Conservation (phyloP, 352 stramenopile species). For the Globisporangium splendens region DNA sequence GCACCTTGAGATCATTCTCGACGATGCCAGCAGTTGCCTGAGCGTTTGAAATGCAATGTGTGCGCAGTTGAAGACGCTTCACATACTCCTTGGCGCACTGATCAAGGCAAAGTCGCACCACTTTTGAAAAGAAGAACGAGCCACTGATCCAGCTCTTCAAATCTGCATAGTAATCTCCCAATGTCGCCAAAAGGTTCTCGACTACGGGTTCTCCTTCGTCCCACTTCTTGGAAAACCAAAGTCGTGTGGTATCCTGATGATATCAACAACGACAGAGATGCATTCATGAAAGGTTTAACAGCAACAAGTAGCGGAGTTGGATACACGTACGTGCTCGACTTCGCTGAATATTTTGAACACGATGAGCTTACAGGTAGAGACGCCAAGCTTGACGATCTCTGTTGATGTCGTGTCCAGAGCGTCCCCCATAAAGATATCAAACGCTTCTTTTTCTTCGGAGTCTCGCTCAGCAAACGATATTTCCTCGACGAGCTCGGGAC, state of each 20-base stretch:
- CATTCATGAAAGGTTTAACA: background rate
- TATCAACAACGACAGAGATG: constrained; percentile 2
- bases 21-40: constrained; percentile 34
- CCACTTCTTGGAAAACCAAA: constrained; percentile 86
- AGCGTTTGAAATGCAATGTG: constrained; percentile 47
- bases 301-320: background rate
- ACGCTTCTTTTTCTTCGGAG: constrained; percentile 69
- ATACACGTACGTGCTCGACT: constrained; percentile 53
- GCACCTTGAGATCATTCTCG: constrained; percentile 53
- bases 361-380: constrained; percentile 57
- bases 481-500: constrained; percentile 74
- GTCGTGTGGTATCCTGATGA: constrained; percentile 52
- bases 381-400: constrained; percentile 75
- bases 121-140: constrained; percentile 84
- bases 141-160: constrained; percentile 73
- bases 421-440: constrained; percentile 76
- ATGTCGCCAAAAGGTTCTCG: constrained; percentile 65
- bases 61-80: constrained; percentile 56
- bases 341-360: constrained; percentile 80
- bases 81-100: constrained; percentile 64
- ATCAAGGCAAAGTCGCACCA: constrained; percentile 69
- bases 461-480: constrained; percentile 78
- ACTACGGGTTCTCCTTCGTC: constrained; percentile 73
- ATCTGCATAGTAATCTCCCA: constrained; percentile 77
- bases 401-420: constrained; percentile 70